These are phyloP conservation scores for Globisporangium carolinianum DNA, from an alignment of 352 stramenopile genomes.

Conservation along the genomic window DNA sequence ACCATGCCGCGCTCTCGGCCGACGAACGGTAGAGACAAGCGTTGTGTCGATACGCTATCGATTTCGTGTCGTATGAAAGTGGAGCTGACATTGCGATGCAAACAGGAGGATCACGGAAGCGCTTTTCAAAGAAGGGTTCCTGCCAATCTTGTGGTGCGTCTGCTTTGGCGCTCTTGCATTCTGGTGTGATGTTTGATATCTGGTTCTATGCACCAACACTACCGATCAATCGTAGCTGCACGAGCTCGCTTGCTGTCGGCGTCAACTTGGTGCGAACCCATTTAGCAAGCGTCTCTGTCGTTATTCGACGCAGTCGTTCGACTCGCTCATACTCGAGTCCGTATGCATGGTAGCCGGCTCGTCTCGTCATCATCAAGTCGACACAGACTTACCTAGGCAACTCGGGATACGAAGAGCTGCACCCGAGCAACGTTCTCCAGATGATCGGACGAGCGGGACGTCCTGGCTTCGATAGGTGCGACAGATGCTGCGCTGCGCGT, in stretches of 20 bases:
- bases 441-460: slow-evolving; percentile 38
- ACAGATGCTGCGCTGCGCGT: no score
- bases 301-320: no score
- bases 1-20: slow-evolving; percentile 23
- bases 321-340: no score
- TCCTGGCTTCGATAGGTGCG: slow-evolving; percentile 23
- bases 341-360: slow-evolving; percentile 17
- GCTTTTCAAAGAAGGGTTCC: slow-evolving; percentile 19
- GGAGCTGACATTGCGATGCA: not conserved
- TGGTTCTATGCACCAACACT: not conserved
- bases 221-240: slow-evolving; percentile 16
- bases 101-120: slow-evolving; percentile 20
- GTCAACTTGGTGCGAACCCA: slow-evolving; percentile 28
- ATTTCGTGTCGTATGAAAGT: not conserved
- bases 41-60: not conserved
- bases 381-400: slow-evolving; percentile 27
- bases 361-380: slow-evolving; percentile 35
- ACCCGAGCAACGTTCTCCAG: slow-evolving; percentile 22
- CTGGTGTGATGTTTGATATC: not conserved
- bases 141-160: slow-evolving; percentile 29
- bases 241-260: slow-evolving; percentile 29
- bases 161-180: not conserved
- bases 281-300: no score
- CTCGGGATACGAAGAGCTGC: slow-evolving; percentile 19
- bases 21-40: slow-evolving; percentile 17